phyloP scores from a whole-genome alignment of 2,329 filamentous ascomycete species.

The Monilinia vaccinii-corymbosi region DNA sequence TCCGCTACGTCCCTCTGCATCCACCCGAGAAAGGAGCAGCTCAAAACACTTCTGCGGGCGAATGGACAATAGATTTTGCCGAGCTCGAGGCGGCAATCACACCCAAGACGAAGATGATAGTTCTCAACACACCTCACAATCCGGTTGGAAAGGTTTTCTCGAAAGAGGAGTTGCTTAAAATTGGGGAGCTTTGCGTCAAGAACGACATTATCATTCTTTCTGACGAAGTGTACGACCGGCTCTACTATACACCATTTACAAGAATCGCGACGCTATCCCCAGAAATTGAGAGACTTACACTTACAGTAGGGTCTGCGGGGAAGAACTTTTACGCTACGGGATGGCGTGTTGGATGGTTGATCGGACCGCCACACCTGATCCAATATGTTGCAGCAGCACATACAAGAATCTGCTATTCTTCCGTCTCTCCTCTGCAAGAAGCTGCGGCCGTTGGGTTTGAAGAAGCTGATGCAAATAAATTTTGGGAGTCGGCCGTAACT shows the following conservation, averaged over 20 bases:
- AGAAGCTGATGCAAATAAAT: conserved; percentile 71
- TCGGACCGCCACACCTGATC: conserved; percentile 80
- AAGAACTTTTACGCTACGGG: conserved; percentile 99
- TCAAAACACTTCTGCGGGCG: conserved; percentile 72
- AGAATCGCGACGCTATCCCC: conserved; percentile 84
- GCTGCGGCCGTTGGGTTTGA: conserved; percentile 92
- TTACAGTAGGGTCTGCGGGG: conserved; percentile 91
- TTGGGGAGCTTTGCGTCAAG: conserved; percentile 84
- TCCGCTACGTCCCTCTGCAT: conserved; percentile 91
- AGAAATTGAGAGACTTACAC: conserved; percentile 75
- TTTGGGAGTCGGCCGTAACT: conserved; percentile 74
- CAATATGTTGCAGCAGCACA: conserved; percentile 88
- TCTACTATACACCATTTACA: conserved; percentile 94
- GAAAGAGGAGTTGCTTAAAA: conserved; percentile 68
- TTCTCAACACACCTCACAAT: conserved; percentile 81
- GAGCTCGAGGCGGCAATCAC: conserved; percentile 77
- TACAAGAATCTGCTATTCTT: conserved; percentile 92
- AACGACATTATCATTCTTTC: conserved; percentile 90
- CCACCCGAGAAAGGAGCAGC: conserved; percentile 73
- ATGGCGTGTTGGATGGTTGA: conserved; percentile 92
- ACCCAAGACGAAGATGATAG: conserved; percentile 89
- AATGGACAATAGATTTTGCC: conserved; percentile 82
- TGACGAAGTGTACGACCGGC: conserved; percentile 87
- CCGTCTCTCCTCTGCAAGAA: conserved; percentile 88
- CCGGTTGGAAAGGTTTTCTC: conserved; percentile 95